Percentiles rank a stretch among this genome's conserved stretches.
phyloP scores from a whole-genome alignment of 768 basidiomycete species.

The Kwoniella sp. region DNA sequence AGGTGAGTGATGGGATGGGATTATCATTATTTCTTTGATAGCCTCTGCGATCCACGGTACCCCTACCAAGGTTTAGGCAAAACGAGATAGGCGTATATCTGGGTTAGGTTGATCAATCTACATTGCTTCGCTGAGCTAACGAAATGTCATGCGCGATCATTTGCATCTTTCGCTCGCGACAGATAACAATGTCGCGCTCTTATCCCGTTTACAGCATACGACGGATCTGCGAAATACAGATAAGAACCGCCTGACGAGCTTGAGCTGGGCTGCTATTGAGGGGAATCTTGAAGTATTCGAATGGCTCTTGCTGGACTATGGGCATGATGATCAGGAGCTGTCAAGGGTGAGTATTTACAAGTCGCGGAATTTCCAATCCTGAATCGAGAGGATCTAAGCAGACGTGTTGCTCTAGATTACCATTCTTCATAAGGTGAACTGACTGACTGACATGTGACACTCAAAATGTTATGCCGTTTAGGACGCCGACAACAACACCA shows the following conservation, averaged over 20 bases:
- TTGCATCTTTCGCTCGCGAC: not conserved
- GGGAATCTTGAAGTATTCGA: slow-evolving; percentile 93
- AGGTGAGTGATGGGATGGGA: slow-evolving; percentile 34
- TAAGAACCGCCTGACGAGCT: slow-evolving; percentile 76
- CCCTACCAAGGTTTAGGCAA: too few relatives aligned
- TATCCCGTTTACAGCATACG: slow-evolving; percentile 76
- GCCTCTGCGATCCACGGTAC: not conserved
- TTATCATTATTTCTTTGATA: too few relatives aligned
- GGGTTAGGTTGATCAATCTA: too few relatives aligned
- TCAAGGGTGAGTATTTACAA: slow-evolving; percentile 83
- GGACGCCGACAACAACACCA: slow-evolving; percentile 92
- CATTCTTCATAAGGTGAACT: too few relatives aligned
- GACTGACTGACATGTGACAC: too few relatives aligned
- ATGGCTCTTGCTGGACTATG: slow-evolving; percentile 72
- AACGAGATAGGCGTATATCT: too few relatives aligned
- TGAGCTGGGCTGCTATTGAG: slow-evolving; percentile 87
- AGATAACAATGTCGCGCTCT: slow-evolving; percentile 95
- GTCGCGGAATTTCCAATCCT: too few relatives aligned
- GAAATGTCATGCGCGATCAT: not conserved
- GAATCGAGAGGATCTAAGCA: too few relatives aligned
- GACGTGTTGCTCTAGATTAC: too few relatives aligned
- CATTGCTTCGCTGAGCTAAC: too few relatives aligned
- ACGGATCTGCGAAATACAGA: slow-evolving; percentile 87
- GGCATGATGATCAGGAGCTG: slow-evolving; percentile 91
- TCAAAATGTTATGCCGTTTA: slow-evolving; percentile 57